Percentiles rank a stretch among this genome's conserved stretches.
Evolutionary conservation across 495 filamentous ascomycete genomes (phyloP).

Genomic region (Hypoxylon cercidicola): DNA sequence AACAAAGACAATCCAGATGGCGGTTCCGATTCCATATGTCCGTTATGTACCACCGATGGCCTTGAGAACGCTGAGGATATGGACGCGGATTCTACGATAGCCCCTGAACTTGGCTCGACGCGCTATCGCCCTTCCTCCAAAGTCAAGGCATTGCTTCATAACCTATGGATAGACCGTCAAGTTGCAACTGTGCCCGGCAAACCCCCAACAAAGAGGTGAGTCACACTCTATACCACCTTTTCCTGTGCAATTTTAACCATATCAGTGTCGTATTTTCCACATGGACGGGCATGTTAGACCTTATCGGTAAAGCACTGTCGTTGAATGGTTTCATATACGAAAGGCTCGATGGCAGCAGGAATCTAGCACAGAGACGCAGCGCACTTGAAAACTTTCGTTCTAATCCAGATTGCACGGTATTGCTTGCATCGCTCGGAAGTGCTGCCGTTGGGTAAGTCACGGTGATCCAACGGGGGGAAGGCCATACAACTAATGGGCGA

Average conservation of each 20-base stretch:
- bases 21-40: neutral
- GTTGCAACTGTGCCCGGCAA: neutral
- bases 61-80: neutral
- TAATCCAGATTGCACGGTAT: conserved; percentile 38
- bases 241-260: neutral
- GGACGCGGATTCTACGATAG: neutral
- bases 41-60: conserved; percentile 2
- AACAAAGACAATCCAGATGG: neutral
- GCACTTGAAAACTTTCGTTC: conserved; percentile 49
- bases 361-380: conserved; percentile 41
- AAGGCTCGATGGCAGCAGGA: conserved; percentile 42
- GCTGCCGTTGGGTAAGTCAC: conserved; percentile 56
- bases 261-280: conserved; percentile 25
- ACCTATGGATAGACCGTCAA: conserved; percentile 9
- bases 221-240: neutral
- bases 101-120: neutral
- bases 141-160: conserved; percentile 24
- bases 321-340: conserved; percentile 15
- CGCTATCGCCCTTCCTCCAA: conserved; percentile 25
- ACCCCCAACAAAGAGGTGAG: conserved; percentile 22
- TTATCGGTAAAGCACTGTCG: conserved; percentile 20
- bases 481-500: neutral
- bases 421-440: conserved; percentile 63
- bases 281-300: conserved; percentile 31
- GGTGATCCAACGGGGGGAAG: neutral